phyloP scores from a whole-genome alignment of 768 basidiomycete species.

The Mycena filopes region DNA sequence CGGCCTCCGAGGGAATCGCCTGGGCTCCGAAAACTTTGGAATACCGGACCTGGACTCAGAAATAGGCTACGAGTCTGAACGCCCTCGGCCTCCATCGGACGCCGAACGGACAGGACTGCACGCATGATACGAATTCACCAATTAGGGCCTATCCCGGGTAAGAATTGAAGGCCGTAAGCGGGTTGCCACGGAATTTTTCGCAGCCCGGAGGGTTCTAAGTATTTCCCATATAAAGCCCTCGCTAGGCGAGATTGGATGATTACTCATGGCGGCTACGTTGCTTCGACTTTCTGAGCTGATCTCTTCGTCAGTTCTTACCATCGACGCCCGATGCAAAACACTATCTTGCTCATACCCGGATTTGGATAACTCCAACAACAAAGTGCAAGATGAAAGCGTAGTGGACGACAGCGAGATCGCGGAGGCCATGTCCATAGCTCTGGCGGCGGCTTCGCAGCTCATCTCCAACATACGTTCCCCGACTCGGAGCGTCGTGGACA shows the following conservation, averaged over 20 bases:
- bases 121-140: too few relatives aligned
- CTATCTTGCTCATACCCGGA: conserved; percentile 29
- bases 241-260: too few relatives aligned
- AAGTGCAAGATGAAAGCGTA: conserved; percentile 28
- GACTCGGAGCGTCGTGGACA: conserved; percentile 15
- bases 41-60: too few relatives aligned
- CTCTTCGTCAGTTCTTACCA: conserved; percentile 8
- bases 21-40: too few relatives aligned
- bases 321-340: conserved; percentile 21
- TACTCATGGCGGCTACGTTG: conserved; percentile 25
- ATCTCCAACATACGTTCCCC: conserved; percentile 33
- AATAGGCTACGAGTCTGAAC: too few relatives aligned
- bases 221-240: neutral
- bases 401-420: conserved; percentile 27
- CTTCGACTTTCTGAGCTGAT: conserved; percentile 12
- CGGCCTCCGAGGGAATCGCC: too few relatives aligned
- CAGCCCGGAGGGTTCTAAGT: too few relatives aligned
- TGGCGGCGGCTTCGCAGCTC: conserved; percentile 41
- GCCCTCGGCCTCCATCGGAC: too few relatives aligned
- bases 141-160: too few relatives aligned
- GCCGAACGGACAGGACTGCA: too few relatives aligned
- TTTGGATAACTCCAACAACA: conserved; percentile 32
- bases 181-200: too few relatives aligned
- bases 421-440: conserved; percentile 26
- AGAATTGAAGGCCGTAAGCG: too few relatives aligned